These are phyloP conservation scores for Ambrosia artemisiifolia DNA, from an alignment of 129 eudicot genomes.

Conservation along the genomic window DNA sequence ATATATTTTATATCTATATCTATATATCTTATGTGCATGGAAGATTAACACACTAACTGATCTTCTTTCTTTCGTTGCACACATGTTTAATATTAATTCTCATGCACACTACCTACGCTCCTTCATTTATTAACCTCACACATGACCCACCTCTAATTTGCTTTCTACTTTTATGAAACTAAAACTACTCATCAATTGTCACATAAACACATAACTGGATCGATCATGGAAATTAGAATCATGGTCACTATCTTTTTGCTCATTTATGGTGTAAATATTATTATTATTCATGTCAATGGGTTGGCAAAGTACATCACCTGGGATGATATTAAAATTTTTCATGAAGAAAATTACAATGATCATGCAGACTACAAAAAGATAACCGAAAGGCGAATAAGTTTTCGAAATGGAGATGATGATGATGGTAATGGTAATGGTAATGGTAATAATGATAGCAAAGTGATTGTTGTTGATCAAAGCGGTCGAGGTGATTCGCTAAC, in stretches of 20 bases:
- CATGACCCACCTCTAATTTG: background rate
- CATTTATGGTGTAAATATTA: constrained; percentile 6
- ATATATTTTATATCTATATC: background rate
- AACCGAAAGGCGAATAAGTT: constrained; percentile 1
- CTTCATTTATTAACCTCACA: constrained; percentile 29
- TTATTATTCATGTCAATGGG: background rate
- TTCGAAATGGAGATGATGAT: constrained; percentile 2
- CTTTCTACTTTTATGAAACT: background rate
- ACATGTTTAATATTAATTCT: no score
- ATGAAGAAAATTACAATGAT: background rate
- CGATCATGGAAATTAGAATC: constrained; percentile 18
- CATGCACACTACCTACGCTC: constrained; percentile 12
- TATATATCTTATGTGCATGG: constrained; percentile 16
- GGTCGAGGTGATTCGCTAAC: constrained; percentile 61
- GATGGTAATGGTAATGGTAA: no score
- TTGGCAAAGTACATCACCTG: constrained; percentile 42
- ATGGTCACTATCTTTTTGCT: constrained; percentile 24
- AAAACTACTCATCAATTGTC: no score
- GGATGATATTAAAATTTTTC: constrained; percentile 48
- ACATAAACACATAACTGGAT: no score
- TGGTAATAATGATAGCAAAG: constrained; percentile 20
- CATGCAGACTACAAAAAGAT: background rate
- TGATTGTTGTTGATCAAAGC: constrained; percentile 63
- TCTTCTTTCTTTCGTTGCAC: constrained; percentile 14
- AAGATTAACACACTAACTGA: constrained; percentile 25